A percentile compares a stretch with the other conserved stretches of the same genome.
Evolutionary conservation across 2,329 filamentous ascomycete genomes (phyloP).

Genomic region (Fusarium fujikuroi): DNA sequence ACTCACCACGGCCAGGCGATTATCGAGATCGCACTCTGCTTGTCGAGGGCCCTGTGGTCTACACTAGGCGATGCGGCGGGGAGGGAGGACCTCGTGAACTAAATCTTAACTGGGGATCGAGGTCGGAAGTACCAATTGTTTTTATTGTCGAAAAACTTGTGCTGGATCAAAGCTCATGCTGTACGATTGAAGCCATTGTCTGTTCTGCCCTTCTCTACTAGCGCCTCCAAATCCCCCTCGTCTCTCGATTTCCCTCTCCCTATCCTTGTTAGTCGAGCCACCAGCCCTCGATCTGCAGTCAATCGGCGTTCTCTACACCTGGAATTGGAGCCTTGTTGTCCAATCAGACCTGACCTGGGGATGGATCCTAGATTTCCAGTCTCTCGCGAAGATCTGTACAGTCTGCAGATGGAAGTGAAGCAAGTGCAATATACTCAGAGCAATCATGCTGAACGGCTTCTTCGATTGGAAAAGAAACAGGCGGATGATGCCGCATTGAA

Average conservation of each 20-base stretch:
- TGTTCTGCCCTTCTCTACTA: slow-evolving; percentile 19
- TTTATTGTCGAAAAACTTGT: slow-evolving; percentile 7
- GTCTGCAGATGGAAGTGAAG: slow-evolving; percentile 77
- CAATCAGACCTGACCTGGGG: slow-evolving; percentile 47
- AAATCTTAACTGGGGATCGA: slow-evolving; percentile 47
- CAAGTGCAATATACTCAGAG: slow-evolving; percentile 72
- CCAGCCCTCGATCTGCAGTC: neutral
- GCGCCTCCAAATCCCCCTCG: slow-evolving; percentile 5
- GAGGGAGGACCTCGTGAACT: slow-evolving; percentile 55
- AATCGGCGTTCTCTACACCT: neutral
- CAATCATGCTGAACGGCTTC: slow-evolving; percentile 70
- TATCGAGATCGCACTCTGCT: slow-evolving; percentile 32
- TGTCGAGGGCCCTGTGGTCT: slow-evolving; percentile 38
- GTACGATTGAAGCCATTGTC: slow-evolving; percentile 11
- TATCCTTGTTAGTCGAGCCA: neutral
- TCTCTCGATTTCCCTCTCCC: neutral
- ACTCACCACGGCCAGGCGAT: slow-evolving; percentile 20
- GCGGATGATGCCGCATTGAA: slow-evolving; percentile 76
- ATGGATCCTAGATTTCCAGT: slow-evolving; percentile 73
- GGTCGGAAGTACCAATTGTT: slow-evolving; percentile 42
- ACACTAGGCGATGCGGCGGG: slow-evolving; percentile 58
- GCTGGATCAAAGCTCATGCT: slow-evolving; percentile 24
- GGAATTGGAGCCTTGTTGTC: neutral
- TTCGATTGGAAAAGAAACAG: slow-evolving; percentile 72
- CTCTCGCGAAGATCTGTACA: slow-evolving; percentile 72